Percentiles rank a stretch among this genome's conserved stretches.
Evolutionary conservation across 148 eudicot species (phyloP).

Genomic region (Euryodendron excelsum): DNA sequence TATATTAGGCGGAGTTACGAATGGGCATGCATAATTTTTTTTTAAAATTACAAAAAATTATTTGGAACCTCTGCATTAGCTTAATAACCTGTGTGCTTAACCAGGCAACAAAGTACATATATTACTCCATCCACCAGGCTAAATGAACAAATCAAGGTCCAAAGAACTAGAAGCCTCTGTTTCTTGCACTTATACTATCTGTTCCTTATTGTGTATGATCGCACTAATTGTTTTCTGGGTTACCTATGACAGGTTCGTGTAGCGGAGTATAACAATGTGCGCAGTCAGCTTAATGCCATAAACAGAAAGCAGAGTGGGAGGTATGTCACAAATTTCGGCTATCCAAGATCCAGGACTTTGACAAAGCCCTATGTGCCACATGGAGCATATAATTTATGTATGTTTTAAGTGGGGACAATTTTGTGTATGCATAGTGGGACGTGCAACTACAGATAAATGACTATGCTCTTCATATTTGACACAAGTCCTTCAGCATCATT

Average conservation of each 20-base stretch:
- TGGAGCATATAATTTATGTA: neutral
- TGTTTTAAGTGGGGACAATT: neutral
- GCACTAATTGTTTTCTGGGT: neutral
- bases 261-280: slow-evolving; percentile 93
- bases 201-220: neutral
- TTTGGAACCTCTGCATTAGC: neutral
- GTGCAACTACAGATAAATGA: neutral
- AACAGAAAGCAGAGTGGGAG: slow-evolving; percentile 98
- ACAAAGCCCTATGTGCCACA: neutral
- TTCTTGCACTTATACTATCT: neutral
- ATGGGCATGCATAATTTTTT: neutral
- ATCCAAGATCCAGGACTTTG: neutral
- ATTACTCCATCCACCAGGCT: neutral
- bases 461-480: too few relatives aligned
- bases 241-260: slow-evolving; percentile 65
- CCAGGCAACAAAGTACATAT: neutral
- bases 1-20: too few relatives aligned
- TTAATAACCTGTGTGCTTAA: neutral
- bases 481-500: too few relatives aligned
- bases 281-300: slow-evolving; percentile 95
- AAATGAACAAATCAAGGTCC: slow-evolving; percentile 1
- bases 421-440: neutral
- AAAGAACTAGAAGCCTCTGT: neutral
- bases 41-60: neutral
- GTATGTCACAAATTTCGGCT: slow-evolving; percentile 28